Conservation (phyloP, 768 basidiomycete genomes). For the Baorangia bicolor region DNA sequence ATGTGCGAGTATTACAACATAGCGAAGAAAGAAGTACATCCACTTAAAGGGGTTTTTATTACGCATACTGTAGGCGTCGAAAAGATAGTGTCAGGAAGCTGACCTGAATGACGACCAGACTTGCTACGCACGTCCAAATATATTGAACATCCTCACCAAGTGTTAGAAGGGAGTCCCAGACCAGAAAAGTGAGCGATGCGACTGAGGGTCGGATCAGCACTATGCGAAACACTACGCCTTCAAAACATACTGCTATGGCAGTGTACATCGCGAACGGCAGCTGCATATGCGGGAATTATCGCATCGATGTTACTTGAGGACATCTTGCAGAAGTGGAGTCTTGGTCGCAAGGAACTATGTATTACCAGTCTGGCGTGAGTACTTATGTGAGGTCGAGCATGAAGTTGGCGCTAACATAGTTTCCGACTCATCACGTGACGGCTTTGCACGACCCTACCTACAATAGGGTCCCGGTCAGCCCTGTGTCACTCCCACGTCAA, state of each 20-base stretch:
- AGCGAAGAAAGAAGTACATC: slow-evolving; percentile 31
- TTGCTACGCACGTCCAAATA: slow-evolving; percentile 23
- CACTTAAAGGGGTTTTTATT: slow-evolving; percentile 27
- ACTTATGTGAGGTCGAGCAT: background rate
- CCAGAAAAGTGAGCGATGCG: slow-evolving; percentile 10
- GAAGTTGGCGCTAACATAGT: too few relatives aligned
- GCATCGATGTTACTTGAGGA: background rate
- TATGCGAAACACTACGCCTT: too few relatives aligned
- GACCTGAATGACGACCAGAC: background rate
- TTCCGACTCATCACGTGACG: background rate
- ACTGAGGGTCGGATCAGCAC: slow-evolving; percentile 11
- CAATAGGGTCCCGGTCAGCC: background rate
- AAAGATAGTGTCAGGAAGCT: background rate
- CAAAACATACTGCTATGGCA: slow-evolving; percentile 10
- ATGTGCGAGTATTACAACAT: slow-evolving; percentile 18
- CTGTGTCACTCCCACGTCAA: slow-evolving; percentile 3
- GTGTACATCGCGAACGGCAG: slow-evolving; percentile 5
- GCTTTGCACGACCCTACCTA: background rate
- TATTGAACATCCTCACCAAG: slow-evolving; percentile 20
- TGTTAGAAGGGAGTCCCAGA: slow-evolving; percentile 13
- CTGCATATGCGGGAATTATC: background rate
- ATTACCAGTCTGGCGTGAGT: background rate
- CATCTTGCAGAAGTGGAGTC: background rate
- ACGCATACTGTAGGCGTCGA: slow-evolving; percentile 20
- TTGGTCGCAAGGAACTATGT: background rate